These are phyloP conservation scores for Termitomyces sp. DNA, from an alignment of 768 basidiomycete genomes.

Conservation along the genomic window DNA sequence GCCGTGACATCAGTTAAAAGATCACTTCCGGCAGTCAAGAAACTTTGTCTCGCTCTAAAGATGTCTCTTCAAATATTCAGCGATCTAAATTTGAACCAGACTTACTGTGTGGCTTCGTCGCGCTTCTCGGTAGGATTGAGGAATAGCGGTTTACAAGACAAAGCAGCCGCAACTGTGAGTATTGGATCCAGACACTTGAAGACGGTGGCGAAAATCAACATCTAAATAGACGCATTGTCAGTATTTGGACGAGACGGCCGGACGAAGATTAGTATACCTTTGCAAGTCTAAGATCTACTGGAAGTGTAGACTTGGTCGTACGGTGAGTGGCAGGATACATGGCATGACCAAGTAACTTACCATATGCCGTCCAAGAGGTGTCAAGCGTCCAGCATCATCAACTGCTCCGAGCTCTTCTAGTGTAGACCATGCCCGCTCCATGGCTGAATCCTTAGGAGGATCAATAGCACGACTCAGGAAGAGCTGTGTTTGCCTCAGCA, in stretches of 20 bases:
- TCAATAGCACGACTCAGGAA: slow-evolving; percentile 76
- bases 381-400: slow-evolving; percentile 55
- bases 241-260: not conserved
- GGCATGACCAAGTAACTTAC: slow-evolving; percentile 26
- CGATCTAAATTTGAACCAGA: not conserved
- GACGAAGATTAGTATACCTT: slow-evolving; percentile 45
- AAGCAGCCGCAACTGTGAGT: slow-evolving; percentile 72
- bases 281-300: slow-evolving; percentile 80
- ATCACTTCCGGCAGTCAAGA: slow-evolving; percentile 72
- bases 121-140: slow-evolving; percentile 75
- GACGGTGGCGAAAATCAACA: slow-evolving; percentile 80
- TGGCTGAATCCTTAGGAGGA: slow-evolving; percentile 69
- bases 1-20: slow-evolving; percentile 78
- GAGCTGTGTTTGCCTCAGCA: slow-evolving; percentile 27
- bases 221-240: slow-evolving; percentile 35
- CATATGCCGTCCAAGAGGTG: slow-evolving; percentile 80
- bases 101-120: slow-evolving; percentile 71
- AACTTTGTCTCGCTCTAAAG: slow-evolving; percentile 64
- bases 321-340: not conserved
- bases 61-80: not conserved
- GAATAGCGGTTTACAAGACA: slow-evolving; percentile 89
- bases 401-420: slow-evolving; percentile 79
- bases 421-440: slow-evolving; percentile 71
- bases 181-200: slow-evolving; percentile 82
- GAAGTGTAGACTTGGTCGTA: slow-evolving; percentile 62